A percentile compares a stretch with the other conserved stretches of the same genome.
Evolutionary conservation across 1,284 basidiomycete species (phyloP).

Genomic region (Tilletiaria anomala): DNA sequence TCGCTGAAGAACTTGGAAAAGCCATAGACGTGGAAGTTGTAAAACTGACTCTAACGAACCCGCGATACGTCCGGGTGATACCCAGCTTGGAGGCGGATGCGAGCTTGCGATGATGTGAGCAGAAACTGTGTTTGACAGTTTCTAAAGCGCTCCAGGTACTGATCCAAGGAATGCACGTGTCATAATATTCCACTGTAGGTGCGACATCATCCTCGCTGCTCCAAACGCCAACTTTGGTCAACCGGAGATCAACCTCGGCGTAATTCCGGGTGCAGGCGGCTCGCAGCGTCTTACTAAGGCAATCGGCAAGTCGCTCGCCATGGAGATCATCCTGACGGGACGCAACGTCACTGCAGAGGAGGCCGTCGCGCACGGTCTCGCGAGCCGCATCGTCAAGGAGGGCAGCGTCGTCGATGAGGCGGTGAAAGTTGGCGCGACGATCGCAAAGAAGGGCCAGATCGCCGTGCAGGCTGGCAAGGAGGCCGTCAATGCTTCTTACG

Average conservation of each 20-base stretch:
- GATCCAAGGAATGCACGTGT: no score
- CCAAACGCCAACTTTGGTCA: constrained; percentile 87
- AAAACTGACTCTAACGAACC: no score
- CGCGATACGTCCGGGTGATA: no score
- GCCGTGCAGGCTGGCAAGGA: constrained; percentile 87
- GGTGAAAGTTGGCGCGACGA: constrained; percentile 61
- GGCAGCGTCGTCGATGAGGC: constrained; percentile 74
- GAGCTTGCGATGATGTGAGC: constrained; percentile 93
- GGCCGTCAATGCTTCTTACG: constrained; percentile 75
- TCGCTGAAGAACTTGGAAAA: no score
- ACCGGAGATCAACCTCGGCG: constrained; percentile 92
- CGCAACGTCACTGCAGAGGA: constrained; percentile 57
- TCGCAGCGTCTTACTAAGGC: constrained; percentile 69
- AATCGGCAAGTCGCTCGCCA: constrained; percentile 83
- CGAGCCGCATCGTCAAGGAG: constrained; percentile 57
- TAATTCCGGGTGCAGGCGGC: constrained; percentile 78
- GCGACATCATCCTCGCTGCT: constrained; percentile 91
- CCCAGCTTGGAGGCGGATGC: constrained; percentile 79
- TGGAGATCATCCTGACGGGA: constrained; percentile 89
- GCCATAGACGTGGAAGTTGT: no score
- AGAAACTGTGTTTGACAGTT: constrained; percentile 9
- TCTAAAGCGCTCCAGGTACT: not conserved
- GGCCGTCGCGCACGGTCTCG: constrained; percentile 71
- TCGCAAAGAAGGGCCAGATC: constrained; percentile 70
- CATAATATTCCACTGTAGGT: no score